Conservation (phyloP, 371 early-diverging fungal genomes). For the Apophysomyces sp. region DNA sequence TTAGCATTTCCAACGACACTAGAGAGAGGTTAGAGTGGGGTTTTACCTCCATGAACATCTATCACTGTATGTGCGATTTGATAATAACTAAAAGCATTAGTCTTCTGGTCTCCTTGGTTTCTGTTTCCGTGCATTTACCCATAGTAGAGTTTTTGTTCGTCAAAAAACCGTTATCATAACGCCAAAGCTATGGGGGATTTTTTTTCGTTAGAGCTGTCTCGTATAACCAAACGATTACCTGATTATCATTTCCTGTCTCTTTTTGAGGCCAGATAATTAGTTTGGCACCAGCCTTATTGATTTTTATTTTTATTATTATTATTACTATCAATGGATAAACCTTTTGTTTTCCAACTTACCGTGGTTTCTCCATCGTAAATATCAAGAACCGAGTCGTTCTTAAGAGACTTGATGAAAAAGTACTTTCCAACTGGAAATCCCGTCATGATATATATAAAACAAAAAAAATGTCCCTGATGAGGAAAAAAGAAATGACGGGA, state of each 20-base stretch:
- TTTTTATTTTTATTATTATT: neutral
- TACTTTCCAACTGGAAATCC: slow-evolving; percentile 24
- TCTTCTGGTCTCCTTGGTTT: neutral
- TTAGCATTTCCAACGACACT: neutral
- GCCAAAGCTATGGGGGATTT: slow-evolving; percentile 36
- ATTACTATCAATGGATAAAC: too few species aligned
- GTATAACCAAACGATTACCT: slow-evolving; percentile 6
- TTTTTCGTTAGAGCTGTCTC: neutral
- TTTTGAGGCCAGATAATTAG: slow-evolving; percentile 17
- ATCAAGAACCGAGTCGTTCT: slow-evolving; percentile 15
- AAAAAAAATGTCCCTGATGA: neutral
- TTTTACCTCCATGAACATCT: slow-evolving; percentile 40
- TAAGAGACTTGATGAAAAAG: slow-evolving; percentile 28
- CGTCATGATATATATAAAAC: slow-evolving; percentile 11
- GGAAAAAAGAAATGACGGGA: neutral
- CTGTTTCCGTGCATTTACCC: slow-evolving; percentile 15
- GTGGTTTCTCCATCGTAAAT: slow-evolving; percentile 11
- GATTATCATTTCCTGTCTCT: slow-evolving; percentile 18
- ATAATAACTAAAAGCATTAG: too few species aligned
- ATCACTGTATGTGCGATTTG: slow-evolving; percentile 20
- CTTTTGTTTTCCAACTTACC: neutral
- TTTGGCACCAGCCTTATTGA: neutral
- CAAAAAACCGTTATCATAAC: slow-evolving; percentile 30
- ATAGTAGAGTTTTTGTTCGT: slow-evolving; percentile 27
- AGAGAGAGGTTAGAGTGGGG: neutral